Base-by-base conservation (phyloP, 305 asterid genomes). In the Fraxinus sp. region DNA sequence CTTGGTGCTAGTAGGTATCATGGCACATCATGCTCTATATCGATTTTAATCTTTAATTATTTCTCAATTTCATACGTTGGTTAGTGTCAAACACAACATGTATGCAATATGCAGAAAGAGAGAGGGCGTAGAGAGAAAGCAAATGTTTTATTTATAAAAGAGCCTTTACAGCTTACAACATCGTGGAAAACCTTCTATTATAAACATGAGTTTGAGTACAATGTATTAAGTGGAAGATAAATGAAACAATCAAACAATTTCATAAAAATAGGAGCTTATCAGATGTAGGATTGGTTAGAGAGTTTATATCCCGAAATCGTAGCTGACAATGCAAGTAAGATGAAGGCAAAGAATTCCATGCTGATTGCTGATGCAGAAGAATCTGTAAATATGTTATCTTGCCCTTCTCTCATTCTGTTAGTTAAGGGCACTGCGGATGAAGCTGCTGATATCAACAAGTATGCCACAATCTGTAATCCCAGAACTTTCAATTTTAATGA, bases 381-480 rank as follows among this genome's bases (percentile, higher is more conserved):
- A 85, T 95, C 98, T 18, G 98, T 95, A 78, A 95, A 95, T 82
- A 90, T 90, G 88, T 92, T 95, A 78, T 91, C 98, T 11, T 88
- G 80, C 7, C 89, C 93, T 91, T 87, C 90, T 83, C 98, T 87
- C 94, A 91, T 87, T 59, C 79, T 84, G 87, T 93, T 89, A 26
- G 98, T 93, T 87, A 93, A 28, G 2, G 98, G 98, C 44, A 95
- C 91, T 1, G 97, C 97, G 0, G 98, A 85, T 79, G 98, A 95
- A 71, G 97, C 97, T 35, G 97, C 87, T 10, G 98, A 95, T 78
- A 95, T 55, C 86, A 95, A 85, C 84, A 95, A 85, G 90, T 95
- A 95, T 3, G 98, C 94, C 46, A 87, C 33, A 79, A 86, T 57
- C 91, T 86, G 87, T 71, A 84, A 83, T 59, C 20, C 79, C 74